Percentiles rank a stretch among this genome's conserved stretches.
Evolutionary conservation across 2,329 filamentous ascomycete genomes (phyloP).

Genomic region (Plectosphaerella cucumerina): DNA sequence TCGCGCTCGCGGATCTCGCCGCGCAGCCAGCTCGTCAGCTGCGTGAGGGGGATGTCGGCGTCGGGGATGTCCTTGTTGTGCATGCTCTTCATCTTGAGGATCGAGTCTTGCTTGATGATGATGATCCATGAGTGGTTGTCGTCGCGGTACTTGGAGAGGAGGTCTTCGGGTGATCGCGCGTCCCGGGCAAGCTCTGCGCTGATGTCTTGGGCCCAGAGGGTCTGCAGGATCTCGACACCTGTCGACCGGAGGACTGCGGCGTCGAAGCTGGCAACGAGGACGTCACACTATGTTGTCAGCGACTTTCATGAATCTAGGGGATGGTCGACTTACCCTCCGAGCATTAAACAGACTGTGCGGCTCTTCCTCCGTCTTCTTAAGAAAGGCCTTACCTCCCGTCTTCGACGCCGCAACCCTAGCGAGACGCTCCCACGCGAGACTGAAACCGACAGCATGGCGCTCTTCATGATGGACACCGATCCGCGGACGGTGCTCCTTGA

Average conservation of each 20-base stretch:
- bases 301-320: neutral
- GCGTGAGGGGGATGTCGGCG: constrained; percentile 67
- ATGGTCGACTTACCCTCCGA: constrained; percentile 49
- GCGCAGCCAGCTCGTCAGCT: constrained; percentile 77
- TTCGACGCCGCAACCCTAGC: constrained; percentile 56
- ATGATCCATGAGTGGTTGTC: constrained; percentile 83
- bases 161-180: constrained; percentile 72
- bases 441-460: constrained; percentile 86
- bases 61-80: constrained; percentile 71
- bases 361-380: constrained; percentile 70
- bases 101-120: constrained; percentile 74
- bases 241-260: constrained; percentile 67
- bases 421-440: constrained; percentile 81
- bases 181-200: constrained; percentile 85
- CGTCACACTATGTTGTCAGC: too few relatives aligned
- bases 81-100: constrained; percentile 75
- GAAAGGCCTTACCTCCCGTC: constrained; percentile 48
- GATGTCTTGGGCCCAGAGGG: constrained; percentile 78
- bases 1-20: constrained; percentile 79
- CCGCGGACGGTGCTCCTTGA: constrained; percentile 75
- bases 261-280: constrained; percentile 86
- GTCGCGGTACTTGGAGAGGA: constrained; percentile 71
- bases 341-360: constrained; percentile 53
- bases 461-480: constrained; percentile 58
- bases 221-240: constrained; percentile 72